Evolutionary conservation across 257 asterid species (phyloP).

Genomic region (Salvia miltiorrhiza): DNA sequence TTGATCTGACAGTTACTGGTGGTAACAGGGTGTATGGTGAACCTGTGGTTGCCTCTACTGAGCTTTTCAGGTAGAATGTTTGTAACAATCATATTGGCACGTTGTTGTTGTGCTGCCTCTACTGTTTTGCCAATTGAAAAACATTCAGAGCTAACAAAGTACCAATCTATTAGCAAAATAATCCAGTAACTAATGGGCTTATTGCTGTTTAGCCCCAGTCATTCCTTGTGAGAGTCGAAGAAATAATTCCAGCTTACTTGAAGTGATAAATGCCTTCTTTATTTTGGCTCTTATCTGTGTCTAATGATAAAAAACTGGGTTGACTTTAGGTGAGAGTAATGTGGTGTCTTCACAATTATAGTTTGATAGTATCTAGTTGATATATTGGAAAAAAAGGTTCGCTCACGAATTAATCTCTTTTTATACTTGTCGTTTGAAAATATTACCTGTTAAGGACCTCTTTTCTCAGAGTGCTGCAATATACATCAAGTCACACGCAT

Average conservation of each 20-base stretch:
- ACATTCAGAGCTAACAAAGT: background rate
- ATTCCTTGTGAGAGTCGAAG: background rate
- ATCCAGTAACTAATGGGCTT: background rate
- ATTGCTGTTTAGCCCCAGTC: background rate
- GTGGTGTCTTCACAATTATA: background rate
- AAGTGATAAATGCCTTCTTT: background rate
- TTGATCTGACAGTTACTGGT: conserved; percentile 62
- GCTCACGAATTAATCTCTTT: background rate
- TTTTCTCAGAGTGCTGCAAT: background rate
- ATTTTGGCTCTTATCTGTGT: background rate
- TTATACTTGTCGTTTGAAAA: background rate
- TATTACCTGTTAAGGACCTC: background rate
- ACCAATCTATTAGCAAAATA: background rate
- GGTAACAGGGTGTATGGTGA: conserved; percentile 67
- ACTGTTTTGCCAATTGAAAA: background rate
- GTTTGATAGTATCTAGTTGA: background rate
- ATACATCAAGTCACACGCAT: background rate
- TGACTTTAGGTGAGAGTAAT: background rate
- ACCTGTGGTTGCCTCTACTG: conserved; percentile 64
- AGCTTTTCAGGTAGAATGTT: conserved; percentile 60
- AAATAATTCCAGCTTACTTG: background rate
- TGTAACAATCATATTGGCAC: background rate
- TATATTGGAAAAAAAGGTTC: background rate
- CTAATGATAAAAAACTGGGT: background rate
- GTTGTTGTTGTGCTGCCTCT: background rate